A percentile compares a stretch with the other conserved stretches of the same genome.
These are phyloP conservation scores for Chaetomium strumarium DNA, from an alignment of 2,329 filamentous ascomycete species.

Conservation along the genomic window DNA sequence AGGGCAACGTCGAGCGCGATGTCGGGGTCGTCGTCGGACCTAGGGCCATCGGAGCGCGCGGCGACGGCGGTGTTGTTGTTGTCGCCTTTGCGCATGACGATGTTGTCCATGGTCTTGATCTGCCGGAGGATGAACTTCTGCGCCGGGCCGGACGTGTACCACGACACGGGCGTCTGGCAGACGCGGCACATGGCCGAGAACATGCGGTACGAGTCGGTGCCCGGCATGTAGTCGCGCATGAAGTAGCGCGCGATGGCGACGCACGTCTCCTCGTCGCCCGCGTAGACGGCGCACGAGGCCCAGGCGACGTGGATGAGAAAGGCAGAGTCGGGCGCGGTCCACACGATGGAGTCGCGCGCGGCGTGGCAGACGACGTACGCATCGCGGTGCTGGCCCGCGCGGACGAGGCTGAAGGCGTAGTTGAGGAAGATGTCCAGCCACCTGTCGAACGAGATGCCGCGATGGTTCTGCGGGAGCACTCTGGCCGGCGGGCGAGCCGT, in stretches of 20 bases:
- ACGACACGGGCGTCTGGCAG: constrained; percentile 64
- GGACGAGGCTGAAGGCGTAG: constrained; percentile 72
- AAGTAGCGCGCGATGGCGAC: constrained; percentile 72
- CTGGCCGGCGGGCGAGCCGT: constrained; percentile 21
- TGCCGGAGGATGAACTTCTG: constrained; percentile 91
- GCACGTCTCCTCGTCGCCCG: constrained; percentile 72
- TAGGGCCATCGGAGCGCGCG: constrained; percentile 26
- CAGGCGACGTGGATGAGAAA: constrained; percentile 73
- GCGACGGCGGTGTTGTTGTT: background rate
- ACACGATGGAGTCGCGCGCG: constrained; percentile 75
- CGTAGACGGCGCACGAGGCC: constrained; percentile 78
- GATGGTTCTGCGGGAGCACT: constrained; percentile 37
- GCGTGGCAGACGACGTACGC: constrained; percentile 77
- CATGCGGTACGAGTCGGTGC: constrained; percentile 77
- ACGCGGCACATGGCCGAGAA: constrained; percentile 74
- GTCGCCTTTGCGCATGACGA: constrained; percentile 45
- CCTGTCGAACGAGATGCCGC: constrained; percentile 71
- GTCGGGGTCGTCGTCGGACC: constrained; percentile 21
- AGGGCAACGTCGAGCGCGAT: constrained; percentile 65
- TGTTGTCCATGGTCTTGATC: constrained; percentile 81
- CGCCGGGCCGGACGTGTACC: constrained; percentile 73
- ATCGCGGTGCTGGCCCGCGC: constrained; percentile 58
- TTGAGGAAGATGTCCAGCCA: constrained; percentile 92
- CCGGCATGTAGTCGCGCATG: constrained; percentile 73
- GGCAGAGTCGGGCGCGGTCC: constrained; percentile 60